Percentiles rank a stretch among this genome's conserved stretches.
Conservation (phyloP, 2,329 filamentous ascomycete genomes). For the Gnomoniopsis sp. region DNA sequence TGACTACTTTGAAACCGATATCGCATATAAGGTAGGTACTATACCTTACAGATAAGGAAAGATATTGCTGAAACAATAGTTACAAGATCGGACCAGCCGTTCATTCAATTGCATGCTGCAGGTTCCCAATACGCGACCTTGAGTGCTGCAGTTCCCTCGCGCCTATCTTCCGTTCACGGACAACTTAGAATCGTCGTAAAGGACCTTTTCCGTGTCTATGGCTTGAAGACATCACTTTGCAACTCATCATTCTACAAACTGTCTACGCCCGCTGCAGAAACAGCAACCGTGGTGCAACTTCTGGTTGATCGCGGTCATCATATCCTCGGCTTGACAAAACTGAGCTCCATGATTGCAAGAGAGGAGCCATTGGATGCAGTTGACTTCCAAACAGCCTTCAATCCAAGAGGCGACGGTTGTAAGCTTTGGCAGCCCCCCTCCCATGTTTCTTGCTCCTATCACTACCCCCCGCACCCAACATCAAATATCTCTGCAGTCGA, state of each 20-base stretch:
- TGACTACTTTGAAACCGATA: neutral
- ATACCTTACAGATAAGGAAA: neutral
- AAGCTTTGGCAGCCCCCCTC: too few species aligned
- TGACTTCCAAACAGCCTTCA: constrained; percentile 39
- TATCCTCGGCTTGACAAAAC: constrained; percentile 52
- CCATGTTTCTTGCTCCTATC: neutral
- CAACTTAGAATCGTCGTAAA: constrained; percentile 33
- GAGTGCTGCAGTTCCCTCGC: constrained; percentile 35
- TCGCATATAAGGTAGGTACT: neutral
- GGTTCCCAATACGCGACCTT: neutral
- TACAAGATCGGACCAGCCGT: neutral
- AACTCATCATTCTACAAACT: constrained; percentile 56
- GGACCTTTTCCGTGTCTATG: constrained; percentile 35
- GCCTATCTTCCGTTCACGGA: constrained; percentile 22
- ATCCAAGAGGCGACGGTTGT: constrained; percentile 44
- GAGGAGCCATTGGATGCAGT: constrained; percentile 17
- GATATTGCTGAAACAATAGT: neutral
- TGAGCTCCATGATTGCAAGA: constrained; percentile 38
- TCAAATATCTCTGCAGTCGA: neutral
- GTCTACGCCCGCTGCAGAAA: constrained; percentile 40
- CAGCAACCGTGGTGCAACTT: constrained; percentile 47
- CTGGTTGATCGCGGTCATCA: constrained; percentile 58
- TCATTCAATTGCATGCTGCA: neutral
- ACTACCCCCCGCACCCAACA: too few species aligned
- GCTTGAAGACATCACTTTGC: constrained; percentile 52